These are phyloP conservation scores for Picochlorum sp. DNA, from an alignment of 139 green algal genomes.

Conservation along the genomic window DNA sequence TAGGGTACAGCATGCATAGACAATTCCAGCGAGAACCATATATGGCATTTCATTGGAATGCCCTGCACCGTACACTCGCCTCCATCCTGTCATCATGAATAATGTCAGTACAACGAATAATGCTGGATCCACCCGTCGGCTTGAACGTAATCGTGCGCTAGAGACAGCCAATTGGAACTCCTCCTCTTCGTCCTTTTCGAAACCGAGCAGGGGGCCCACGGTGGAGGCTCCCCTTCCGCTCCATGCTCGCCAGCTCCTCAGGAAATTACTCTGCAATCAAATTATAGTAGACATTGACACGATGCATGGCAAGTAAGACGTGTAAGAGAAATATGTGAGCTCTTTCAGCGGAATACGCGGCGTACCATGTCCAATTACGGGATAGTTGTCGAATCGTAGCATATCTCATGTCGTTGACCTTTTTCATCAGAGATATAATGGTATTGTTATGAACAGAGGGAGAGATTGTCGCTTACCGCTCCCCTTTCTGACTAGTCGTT, in stretches of 20 bases:
- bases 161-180: neutral
- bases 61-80: neutral
- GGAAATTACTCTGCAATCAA: neutral
- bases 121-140: neutral
- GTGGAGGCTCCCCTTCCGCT: neutral
- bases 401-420: no score
- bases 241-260: neutral
- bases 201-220: neutral
- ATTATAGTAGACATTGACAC: no score
- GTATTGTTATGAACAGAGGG: no score
- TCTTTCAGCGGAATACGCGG: no score
- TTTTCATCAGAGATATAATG: no score
- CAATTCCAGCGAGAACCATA: neutral
- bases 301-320: no score
- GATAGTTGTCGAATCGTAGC: no score
- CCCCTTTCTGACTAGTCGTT: no score
- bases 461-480: no score
- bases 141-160: neutral
- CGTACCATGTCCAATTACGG: no score
- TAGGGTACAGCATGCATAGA: neutral
- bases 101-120: neutral
- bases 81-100: conserved; percentile 5
- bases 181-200: neutral
- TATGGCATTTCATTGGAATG: neutral
- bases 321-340: no score